Evolutionary conservation across 495 filamentous ascomycete genomes (phyloP).

Genomic region (Penicillium robsamsonii): DNA sequence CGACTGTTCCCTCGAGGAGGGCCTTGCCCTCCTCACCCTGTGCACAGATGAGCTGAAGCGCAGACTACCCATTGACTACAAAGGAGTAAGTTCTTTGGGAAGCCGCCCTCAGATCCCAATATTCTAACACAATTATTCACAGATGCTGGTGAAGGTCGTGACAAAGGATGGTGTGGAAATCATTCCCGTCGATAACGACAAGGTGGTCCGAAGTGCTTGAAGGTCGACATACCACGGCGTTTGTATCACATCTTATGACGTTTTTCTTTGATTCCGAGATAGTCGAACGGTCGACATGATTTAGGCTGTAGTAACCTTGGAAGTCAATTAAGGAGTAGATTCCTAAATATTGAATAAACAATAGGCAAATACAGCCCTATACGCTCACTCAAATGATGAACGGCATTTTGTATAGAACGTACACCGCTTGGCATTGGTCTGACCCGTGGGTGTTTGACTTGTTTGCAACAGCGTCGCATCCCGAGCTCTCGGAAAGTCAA

Average conservation of each 20-base stretch:
- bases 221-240: slow-evolving; percentile 29
- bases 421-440: neutral
- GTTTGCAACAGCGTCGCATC: slow-evolving; percentile 38
- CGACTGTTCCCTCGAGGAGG: slow-evolving; percentile 81
- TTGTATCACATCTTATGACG: slow-evolving; percentile 47
- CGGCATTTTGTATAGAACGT: neutral
- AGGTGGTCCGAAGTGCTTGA: slow-evolving; percentile 66
- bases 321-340: neutral
- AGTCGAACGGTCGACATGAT: slow-evolving; percentile 13
- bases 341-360: neutral
- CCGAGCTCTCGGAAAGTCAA: slow-evolving; percentile 14
- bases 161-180: slow-evolving; percentile 87
- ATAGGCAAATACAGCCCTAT: neutral
- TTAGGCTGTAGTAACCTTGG: slow-evolving; percentile 7
- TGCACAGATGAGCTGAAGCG: slow-evolving; percentile 97
- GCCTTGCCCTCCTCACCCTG: slow-evolving; percentile 85
- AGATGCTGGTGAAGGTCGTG: slow-evolving; percentile 85
- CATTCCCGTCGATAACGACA: slow-evolving; percentile 76
- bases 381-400: neutral
- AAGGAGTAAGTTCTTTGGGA: slow-evolving; percentile 58
- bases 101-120: neutral
- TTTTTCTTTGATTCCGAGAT: slow-evolving; percentile 33
- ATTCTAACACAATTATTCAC: slow-evolving; percentile 17
- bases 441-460: slow-evolving; percentile 35
- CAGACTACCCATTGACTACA: slow-evolving; percentile 95